phyloP scores from a whole-genome alignment of 2,329 filamentous ascomycete species.

The Microsporum audouinii region DNA sequence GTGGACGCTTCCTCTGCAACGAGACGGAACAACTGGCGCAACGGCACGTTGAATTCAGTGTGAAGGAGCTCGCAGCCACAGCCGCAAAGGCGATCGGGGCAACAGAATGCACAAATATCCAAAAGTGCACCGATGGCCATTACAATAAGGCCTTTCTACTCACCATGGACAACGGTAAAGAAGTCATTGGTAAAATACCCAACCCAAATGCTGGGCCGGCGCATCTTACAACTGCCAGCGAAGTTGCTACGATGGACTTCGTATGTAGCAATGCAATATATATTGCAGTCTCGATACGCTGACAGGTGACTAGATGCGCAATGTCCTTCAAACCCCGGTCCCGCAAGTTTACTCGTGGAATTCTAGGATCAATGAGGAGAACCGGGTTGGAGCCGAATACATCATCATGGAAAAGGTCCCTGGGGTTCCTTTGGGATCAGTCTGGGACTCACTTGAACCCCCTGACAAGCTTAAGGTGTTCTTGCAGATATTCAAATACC shows the following conservation, averaged over 20 bases:
- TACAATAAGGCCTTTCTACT: conserved; percentile 26
- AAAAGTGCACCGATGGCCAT: conserved; percentile 19
- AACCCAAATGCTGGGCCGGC: conserved; percentile 14
- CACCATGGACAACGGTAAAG: conserved; percentile 14
- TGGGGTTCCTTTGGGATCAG: conserved; percentile 20
- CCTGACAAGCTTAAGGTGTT: conserved; percentile 19
- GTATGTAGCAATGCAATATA: background rate
- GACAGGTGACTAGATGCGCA: background rate
- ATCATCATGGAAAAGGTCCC: conserved; percentile 22
- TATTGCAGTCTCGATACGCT: no score
- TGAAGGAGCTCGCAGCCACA: conserved; percentile 12
- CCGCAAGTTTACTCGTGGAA: conserved; percentile 10
- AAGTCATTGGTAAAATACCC: conserved; percentile 15
- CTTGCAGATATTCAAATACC: conserved; percentile 20
- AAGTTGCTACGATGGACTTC: conserved; percentile 31
- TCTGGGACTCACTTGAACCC: conserved; percentile 22
- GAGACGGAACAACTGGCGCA: conserved; percentile 17
- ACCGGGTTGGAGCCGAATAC: conserved; percentile 17
- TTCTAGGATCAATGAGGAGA: conserved; percentile 10
- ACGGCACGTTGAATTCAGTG: conserved; percentile 17
- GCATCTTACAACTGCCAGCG: conserved; percentile 22
- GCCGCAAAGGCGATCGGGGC: conserved; percentile 24
- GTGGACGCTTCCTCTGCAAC: conserved; percentile 20
- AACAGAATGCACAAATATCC: conserved; percentile 22
- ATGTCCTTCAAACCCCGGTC: background rate